Percentiles rank a stretch among this genome's conserved stretches.
Conservation (phyloP, 192 early-diverging fungal species). For the Gorgonomyces haynaldii region DNA sequence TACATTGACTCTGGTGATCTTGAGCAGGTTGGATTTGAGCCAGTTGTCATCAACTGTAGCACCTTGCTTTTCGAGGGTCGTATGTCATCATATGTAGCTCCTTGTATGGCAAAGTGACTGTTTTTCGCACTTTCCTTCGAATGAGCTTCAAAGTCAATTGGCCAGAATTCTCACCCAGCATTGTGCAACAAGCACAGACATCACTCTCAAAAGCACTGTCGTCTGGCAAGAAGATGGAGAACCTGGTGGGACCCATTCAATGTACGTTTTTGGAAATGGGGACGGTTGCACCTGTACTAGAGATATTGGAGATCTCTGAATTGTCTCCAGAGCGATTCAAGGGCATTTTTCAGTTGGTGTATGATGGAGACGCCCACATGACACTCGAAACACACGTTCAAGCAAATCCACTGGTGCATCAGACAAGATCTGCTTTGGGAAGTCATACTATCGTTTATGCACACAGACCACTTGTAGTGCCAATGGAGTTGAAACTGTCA, state of each 20-base stretch:
- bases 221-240: conserved; percentile 83
- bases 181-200: conserved; percentile 73
- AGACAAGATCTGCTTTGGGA: conserved; percentile 6
- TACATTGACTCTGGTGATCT: too few species aligned
- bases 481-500: conserved; percentile 86
- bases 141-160: conserved; percentile 98
- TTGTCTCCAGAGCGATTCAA: conserved; percentile 87
- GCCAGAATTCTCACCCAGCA: conserved; percentile 78
- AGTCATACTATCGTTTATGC: conserved; percentile 56
- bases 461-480: conserved; percentile 86
- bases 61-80: too few species aligned
- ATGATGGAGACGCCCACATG: conserved; percentile 85
- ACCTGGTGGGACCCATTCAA: conserved; percentile 82
- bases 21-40: too few species aligned
- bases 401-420: conserved; percentile 58
- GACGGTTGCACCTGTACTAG: conserved; percentile 83
- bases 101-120: too few species aligned
- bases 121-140: neutral
- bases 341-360: conserved; percentile 91
- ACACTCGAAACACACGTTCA: conserved; percentile 90
- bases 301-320: conserved; percentile 96
- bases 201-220: conserved; percentile 87
- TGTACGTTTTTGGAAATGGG: conserved; percentile 95
- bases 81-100: too few species aligned
- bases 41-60: too few species aligned